phyloP scores from a whole-genome alignment of 805 yeast genomes.

The Maudiozyma barnettii region DNA sequence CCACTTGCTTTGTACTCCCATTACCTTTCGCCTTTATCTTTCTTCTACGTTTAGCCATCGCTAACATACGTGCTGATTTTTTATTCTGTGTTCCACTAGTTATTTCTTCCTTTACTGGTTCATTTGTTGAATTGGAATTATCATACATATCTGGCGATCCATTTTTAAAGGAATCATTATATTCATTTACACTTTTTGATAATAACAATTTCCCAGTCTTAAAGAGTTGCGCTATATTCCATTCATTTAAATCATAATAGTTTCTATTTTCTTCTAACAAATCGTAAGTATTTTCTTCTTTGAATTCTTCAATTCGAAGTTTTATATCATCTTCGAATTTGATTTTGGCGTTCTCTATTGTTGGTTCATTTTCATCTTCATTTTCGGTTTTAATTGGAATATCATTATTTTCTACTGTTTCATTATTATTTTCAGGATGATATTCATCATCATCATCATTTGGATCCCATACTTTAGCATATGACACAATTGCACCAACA shows the following conservation, averaged over 20 bases:
- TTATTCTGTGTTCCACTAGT: slow-evolving; percentile 11
- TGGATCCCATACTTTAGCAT: slow-evolving; percentile 80
- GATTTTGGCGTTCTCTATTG: slow-evolving; percentile 19
- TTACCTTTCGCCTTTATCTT: slow-evolving; percentile 64
- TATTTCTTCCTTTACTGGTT: slow-evolving; percentile 9
- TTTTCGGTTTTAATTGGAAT: slow-evolving; percentile 7
- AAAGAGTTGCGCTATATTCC: slow-evolving; percentile 24
- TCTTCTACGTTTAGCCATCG: slow-evolving; percentile 87
- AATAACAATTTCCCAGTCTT: slow-evolving; percentile 22
- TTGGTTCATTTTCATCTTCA: slow-evolving; percentile 9
- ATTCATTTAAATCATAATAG: slow-evolving; percentile 15
- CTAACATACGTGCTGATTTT: slow-evolving; percentile 71
- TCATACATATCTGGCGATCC: slow-evolving; percentile 1
- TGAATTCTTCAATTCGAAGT: slow-evolving; percentile 24
- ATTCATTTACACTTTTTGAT: slow-evolving; percentile 21
- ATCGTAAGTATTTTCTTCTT: slow-evolving; percentile 14
- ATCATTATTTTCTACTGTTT: background rate
- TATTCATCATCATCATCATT: slow-evolving; percentile 33
- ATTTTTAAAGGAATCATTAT: slow-evolving; percentile 6
- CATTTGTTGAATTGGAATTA: slow-evolving; percentile 8
- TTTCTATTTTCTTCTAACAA: slow-evolving; percentile 18
- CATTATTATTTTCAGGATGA: slow-evolving; percentile 4
- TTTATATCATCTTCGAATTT: slow-evolving; percentile 28
- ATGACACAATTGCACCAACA: slow-evolving; percentile 81
- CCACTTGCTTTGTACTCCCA: slow-evolving; percentile 45